A percentile compares a stretch with the other conserved stretches of the same genome.
Conservation (phyloP, 495 filamentous ascomycete genomes). For the Xylaria cubensis region DNA sequence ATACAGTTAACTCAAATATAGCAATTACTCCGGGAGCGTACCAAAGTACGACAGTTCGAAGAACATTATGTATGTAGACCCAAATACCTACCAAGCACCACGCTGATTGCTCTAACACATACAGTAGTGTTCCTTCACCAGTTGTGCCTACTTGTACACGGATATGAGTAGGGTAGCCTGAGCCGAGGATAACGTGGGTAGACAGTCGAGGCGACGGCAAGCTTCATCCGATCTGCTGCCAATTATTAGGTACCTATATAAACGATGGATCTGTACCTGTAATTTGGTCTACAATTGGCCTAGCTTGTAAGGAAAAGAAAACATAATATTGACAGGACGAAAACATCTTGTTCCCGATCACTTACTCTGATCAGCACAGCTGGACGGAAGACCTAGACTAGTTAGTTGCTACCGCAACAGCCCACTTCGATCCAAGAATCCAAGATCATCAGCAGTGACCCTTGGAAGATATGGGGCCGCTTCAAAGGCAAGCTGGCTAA, state of each 20-base stretch:
- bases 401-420: conserved; percentile 15
- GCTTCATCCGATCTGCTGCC: not conserved
- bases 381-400: not conserved
- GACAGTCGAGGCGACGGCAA: not conserved
- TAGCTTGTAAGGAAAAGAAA: conserved; percentile 3
- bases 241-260: not conserved
- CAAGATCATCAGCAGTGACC: not conserved
- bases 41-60: not conserved
- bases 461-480: not conserved
- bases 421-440: not conserved
- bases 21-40: not conserved
- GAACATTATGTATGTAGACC: not conserved
- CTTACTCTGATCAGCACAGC: not conserved
- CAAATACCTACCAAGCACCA: no score
- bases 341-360: not conserved
- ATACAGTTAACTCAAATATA: not conserved
- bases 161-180: not conserved
- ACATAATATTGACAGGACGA: conserved; percentile 6
- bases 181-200: not conserved
- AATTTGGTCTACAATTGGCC: not conserved
- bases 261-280: not conserved
- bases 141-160: not conserved
- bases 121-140: no score
- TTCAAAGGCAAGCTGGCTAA: not conserved
- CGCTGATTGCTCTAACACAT: no score